Percentiles rank a stretch among this genome's conserved stretches.
These are phyloP conservation scores for Cicer yamashitae DNA, from an alignment of 306 rosid genomes.

Conservation along the genomic window DNA sequence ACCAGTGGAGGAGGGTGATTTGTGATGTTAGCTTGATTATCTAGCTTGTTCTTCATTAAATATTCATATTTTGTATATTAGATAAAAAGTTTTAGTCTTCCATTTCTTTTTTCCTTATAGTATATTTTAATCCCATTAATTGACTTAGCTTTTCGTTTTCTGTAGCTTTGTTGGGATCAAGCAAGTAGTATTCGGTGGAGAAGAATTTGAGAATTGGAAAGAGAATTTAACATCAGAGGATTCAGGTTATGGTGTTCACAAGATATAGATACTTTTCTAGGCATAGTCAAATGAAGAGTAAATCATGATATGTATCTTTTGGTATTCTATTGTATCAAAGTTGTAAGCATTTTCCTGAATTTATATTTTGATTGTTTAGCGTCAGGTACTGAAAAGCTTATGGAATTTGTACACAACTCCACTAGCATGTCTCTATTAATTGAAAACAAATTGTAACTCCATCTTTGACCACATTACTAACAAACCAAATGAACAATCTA, in stretches of 20 bases:
- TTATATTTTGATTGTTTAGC: background rate
- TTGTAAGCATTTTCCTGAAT: background rate
- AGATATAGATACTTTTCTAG: conserved; percentile 54
- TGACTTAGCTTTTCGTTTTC: background rate
- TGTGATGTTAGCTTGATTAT: background rate
- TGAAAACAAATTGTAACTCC: background rate
- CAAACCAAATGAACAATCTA: background rate
- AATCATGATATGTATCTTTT: background rate
- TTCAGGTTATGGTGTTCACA: conserved; percentile 72
- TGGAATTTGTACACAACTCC: background rate
- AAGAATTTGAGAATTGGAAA: conserved; percentile 85
- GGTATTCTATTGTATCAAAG: background rate
- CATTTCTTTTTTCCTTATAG: background rate
- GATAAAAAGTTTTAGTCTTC: background rate
- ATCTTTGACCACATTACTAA: background rate
- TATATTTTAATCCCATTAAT: conserved; percentile 7
- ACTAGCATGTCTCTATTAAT: background rate
- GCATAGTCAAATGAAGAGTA: conserved; percentile 21
- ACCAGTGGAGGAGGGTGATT: no score
- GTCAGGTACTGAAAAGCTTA: background rate
- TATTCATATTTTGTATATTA: background rate
- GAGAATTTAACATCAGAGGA: conserved; percentile 82
- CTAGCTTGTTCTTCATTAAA: background rate
- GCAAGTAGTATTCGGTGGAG: conserved; percentile 83
- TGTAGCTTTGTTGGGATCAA: conserved; percentile 82